Conservation (phyloP, 352 stramenopile genomes). For the Halophytophthora polymorphica region DNA sequence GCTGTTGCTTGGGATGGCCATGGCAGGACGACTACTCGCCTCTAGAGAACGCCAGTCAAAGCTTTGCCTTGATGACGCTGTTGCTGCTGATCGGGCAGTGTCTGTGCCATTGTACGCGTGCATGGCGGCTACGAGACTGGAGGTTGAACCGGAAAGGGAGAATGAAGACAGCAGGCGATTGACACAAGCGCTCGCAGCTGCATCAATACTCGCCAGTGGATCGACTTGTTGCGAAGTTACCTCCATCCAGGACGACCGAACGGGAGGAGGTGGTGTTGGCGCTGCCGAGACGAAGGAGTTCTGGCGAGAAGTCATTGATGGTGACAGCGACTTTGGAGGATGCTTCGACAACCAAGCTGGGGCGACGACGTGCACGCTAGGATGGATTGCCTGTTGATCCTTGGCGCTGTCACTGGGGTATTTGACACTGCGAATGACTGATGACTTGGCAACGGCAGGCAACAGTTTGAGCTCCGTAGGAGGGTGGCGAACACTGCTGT, state of each 20-base stretch:
- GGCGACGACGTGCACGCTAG: no score
- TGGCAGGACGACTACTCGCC: conserved; percentile 9
- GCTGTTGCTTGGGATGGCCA: background rate
- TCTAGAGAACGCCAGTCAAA: conserved; percentile 29
- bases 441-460: conserved; percentile 22
- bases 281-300: conserved; percentile 6
- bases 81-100: conserved; percentile 2
- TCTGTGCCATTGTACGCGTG: conserved; percentile 22
- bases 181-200: conserved; percentile 28
- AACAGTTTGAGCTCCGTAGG: conserved; percentile 35
- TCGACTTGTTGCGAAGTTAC: conserved; percentile 24
- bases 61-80: conserved; percentile 10
- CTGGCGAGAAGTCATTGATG: conserved; percentile 6
- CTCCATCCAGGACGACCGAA: conserved; percentile 16
- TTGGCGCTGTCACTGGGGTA: conserved; percentile 11
- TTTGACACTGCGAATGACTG: conserved; percentile 9
- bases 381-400: conserved; percentile 3
- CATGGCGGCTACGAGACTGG: conserved; percentile 20
- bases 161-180: conserved; percentile 32
- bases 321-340: conserved; percentile 7
- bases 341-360: conserved; percentile 1
- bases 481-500: conserved; percentile 18
- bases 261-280: conserved; percentile 14
- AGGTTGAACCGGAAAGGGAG: conserved; percentile 21
- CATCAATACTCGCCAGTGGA: conserved; percentile 38